Evolutionary conservation across 305 asterid species (phyloP).

Genomic region (Ajuga reptans): DNA sequence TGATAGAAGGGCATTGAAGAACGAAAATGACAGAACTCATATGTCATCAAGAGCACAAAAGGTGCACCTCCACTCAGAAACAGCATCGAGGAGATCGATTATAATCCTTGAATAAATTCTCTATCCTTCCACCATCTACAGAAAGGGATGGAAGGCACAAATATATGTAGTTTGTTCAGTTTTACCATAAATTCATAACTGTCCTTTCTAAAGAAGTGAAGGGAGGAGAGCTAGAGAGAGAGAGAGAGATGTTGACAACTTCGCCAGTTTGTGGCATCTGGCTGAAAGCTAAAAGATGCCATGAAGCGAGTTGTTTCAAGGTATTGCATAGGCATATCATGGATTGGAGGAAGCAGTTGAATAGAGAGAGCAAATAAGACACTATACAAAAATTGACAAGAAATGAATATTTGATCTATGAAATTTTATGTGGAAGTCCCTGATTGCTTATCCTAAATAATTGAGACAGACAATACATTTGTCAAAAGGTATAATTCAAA

Average conservation of each 20-base stretch:
- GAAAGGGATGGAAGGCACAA: not conserved
- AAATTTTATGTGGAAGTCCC: slow-evolving; percentile 3
- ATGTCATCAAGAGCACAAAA: not conserved
- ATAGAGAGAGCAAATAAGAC: slow-evolving; percentile 10
- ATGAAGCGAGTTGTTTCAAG: not conserved
- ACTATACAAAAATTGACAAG: slow-evolving; percentile 11
- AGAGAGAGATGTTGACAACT: slow-evolving; percentile 3
- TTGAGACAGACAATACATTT: slow-evolving; percentile 8
- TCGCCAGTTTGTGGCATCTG: not conserved
- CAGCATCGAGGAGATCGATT: not conserved
- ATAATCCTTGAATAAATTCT: not conserved
- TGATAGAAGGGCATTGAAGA: not conserved
- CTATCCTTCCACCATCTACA: not conserved
- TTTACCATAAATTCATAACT: not conserved
- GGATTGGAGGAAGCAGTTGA: slow-evolving; percentile 8
- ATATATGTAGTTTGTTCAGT: not conserved
- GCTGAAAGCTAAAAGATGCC: slow-evolving; percentile 1
- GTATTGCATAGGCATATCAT: slow-evolving; percentile 4
- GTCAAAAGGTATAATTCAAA: slow-evolving; percentile 17
- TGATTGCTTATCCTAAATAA: slow-evolving; percentile 3
- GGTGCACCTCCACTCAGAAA: not conserved
- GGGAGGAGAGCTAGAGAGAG: not conserved
- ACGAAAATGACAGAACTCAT: slow-evolving; percentile 6
- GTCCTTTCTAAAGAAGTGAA: not conserved
- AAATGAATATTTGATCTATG: not conserved